phyloP scores from a whole-genome alignment of 306 rosid genomes.

The Trifolium repens region DNA sequence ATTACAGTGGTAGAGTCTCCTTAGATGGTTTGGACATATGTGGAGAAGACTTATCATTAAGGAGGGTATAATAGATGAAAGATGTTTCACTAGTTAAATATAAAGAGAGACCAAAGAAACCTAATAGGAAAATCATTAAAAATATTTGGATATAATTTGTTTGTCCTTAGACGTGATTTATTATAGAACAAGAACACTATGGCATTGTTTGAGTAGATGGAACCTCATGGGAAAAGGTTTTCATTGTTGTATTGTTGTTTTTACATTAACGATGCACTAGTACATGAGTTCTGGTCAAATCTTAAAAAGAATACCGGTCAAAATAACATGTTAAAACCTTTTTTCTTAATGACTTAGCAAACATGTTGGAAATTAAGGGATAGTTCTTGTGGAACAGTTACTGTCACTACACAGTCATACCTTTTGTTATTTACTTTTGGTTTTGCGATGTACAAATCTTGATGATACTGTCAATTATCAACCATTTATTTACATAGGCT shows the following conservation, averaged over 20 bases:
- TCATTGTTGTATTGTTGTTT: too few species aligned
- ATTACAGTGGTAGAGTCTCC: conserved; percentile 13
- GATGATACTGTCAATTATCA: neutral
- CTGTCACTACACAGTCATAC: neutral
- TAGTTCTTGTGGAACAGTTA: conserved; percentile 19
- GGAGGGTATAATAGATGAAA: neutral
- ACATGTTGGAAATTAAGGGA: neutral
- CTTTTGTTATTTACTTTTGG: conserved; percentile 22
- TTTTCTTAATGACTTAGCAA: neutral
- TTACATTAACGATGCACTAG: too few species aligned
- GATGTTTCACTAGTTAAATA: neutral
- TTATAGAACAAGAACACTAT: neutral
- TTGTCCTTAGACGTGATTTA: neutral
- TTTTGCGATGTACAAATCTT: conserved; percentile 10
- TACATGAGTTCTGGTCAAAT: too few species aligned
- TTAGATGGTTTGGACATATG: neutral
- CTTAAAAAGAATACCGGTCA: too few species aligned
- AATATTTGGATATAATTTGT: neutral
- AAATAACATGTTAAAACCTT: neutral
- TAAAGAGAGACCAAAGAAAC: neutral
- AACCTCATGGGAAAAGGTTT: too few species aligned
- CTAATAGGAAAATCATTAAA: neutral
- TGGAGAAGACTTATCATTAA: neutral
- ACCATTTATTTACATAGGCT: conserved; percentile 13
- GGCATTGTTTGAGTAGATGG: too few species aligned